Conservation (phyloP, 2,329 filamentous ascomycete genomes). For the Penicillium sp. region DNA sequence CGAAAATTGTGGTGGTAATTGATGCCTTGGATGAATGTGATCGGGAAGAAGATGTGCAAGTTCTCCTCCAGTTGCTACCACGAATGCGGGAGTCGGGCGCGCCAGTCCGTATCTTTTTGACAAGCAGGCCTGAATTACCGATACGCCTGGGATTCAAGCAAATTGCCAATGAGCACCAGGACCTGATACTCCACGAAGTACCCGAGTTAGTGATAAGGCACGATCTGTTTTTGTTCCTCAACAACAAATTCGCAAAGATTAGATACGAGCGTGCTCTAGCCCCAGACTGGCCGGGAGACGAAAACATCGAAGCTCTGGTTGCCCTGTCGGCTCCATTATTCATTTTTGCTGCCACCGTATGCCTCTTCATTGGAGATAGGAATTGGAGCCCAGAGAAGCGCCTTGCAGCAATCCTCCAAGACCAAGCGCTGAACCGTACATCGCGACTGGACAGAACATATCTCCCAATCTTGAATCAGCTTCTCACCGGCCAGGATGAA, state of each 20-base stretch:
- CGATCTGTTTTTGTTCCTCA: background rate
- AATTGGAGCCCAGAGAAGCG: no score
- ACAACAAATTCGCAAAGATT: background rate
- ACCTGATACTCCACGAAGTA: background rate
- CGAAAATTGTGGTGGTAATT: background rate
- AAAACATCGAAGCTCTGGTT: no score
- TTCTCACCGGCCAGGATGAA: no score
- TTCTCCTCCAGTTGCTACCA: conserved; percentile 22
- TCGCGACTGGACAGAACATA: no score
- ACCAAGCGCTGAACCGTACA: no score
- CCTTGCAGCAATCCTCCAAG: no score
- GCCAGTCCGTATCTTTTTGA: conserved; percentile 24
- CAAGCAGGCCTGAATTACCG: conserved; percentile 27
- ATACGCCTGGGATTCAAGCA: conserved; percentile 21
- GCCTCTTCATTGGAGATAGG: no score
- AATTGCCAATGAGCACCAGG: conserved; percentile 11
- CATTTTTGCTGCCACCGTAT: no score
- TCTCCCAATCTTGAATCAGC: no score
- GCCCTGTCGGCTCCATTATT: no score
- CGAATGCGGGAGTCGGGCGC: conserved; percentile 2
- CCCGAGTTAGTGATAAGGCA: background rate
- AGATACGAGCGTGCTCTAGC: background rate
- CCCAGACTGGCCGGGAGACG: no score
- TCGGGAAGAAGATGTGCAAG: conserved; percentile 13
- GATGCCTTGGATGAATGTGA: conserved; percentile 31